Conservation (phyloP, 2,329 filamentous ascomycete genomes). For the Penicillium sp. region DNA sequence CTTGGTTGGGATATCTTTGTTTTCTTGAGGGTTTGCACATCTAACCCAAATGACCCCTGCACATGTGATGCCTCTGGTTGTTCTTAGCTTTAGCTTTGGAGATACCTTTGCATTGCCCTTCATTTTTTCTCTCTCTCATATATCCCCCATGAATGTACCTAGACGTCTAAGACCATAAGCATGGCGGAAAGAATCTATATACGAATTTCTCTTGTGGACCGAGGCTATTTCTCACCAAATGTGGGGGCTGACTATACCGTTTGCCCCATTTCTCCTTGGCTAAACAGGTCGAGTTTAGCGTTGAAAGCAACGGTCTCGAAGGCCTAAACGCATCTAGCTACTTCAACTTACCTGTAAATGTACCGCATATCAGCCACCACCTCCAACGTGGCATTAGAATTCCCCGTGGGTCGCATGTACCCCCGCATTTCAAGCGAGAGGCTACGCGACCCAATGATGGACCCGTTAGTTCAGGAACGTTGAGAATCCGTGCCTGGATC, state of each 20-base stretch:
- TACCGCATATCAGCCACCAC: background rate
- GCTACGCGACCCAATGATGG: background rate
- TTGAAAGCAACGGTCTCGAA: background rate
- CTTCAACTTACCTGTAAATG: background rate
- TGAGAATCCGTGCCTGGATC: background rate
- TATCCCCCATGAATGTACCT: constrained; percentile 1
- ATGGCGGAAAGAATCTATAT: constrained; percentile 1
- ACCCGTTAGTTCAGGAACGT: background rate
- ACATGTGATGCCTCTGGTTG: constrained; percentile 1
- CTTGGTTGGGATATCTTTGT: background rate
- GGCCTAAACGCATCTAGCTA: background rate
- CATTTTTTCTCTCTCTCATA: background rate
- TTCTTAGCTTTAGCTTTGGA: background rate
- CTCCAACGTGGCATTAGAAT: background rate
- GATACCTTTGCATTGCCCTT: background rate
- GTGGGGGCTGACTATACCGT: background rate
- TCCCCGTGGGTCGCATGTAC: background rate
- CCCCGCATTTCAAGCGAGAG: background rate
- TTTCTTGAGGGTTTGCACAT: constrained; percentile 5
- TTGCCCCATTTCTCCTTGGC: background rate
- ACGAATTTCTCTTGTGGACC: background rate
- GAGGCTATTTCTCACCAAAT: background rate
- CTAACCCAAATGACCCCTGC: background rate
- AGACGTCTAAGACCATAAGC: constrained; percentile 3
- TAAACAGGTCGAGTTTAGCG: background rate